Percentiles rank a stretch among this genome's conserved stretches.
phyloP scores from a whole-genome alignment of 441 rosid species.

The Populus hybrid region DNA sequence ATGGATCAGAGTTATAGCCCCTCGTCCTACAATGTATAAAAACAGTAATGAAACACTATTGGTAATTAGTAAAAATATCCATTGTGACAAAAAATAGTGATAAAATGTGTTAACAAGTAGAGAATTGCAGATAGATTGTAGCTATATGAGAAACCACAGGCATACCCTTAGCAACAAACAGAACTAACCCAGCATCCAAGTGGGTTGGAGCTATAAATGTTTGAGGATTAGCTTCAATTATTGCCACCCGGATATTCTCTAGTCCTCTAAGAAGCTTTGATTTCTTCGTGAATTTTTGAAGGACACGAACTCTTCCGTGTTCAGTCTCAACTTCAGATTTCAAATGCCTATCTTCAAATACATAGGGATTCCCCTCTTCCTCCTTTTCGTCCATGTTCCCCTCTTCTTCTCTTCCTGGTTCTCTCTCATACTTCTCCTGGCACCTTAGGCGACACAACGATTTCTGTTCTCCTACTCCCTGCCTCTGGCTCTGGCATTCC shows the following conservation, averaged over 20 bases:
- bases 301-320: conserved; percentile 35
- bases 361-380: conserved; percentile 41
- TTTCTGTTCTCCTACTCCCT: conserved; percentile 22
- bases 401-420: background rate
- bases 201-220: conserved; percentile 37
- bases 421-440: conserved; percentile 22
- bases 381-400: background rate
- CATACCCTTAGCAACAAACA: conserved; percentile 41
- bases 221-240: conserved; percentile 39
- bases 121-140: too few species aligned
- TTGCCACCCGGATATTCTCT: conserved; percentile 33
- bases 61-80: background rate
- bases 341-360: conserved; percentile 38
- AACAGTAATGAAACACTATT: background rate
- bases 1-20: conserved; percentile 26
- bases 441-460: conserved; percentile 31
- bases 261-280: conserved; percentile 45
- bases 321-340: conserved; percentile 12
- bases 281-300: conserved; percentile 37
- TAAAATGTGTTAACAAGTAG: background rate
- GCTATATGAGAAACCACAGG: background rate
- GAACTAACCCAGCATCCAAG: conserved; percentile 40
- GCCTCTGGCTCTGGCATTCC: conserved; percentile 29
- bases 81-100: background rate
- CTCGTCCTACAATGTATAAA: conserved; percentile 34